Evolutionary conservation across 208 protist species (phyloP).

Genomic region (Vickermania ingenoplastis): DNA sequence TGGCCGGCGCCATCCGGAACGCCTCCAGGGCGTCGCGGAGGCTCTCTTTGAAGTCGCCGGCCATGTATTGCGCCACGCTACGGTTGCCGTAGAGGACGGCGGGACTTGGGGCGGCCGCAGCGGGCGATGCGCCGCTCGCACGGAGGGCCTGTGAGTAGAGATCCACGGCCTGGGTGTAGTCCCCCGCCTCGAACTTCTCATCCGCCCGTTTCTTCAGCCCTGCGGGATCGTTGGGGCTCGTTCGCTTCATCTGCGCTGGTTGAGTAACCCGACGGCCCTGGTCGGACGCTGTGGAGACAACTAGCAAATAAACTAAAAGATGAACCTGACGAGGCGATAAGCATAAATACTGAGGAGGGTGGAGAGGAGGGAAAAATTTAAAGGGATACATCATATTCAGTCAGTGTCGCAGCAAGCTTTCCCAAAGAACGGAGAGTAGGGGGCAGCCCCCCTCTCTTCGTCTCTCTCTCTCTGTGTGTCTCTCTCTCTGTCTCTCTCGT

Average conservation of each 20-base stretch:
- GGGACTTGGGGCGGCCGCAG: conserved; percentile 40
- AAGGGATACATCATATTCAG: too few species aligned
- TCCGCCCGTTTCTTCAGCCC: conserved; percentile 49
- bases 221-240: too few species aligned
- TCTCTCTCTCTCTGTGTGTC: too few species aligned
- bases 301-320: conserved; percentile 2
- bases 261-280: too few species aligned
- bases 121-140: conserved; percentile 30
- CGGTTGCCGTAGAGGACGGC: conserved; percentile 79
- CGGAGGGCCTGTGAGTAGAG: conserved; percentile 79
- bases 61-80: conserved; percentile 85
- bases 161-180: conserved; percentile 79
- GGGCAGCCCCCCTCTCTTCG: too few species aligned
- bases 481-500: too few species aligned
- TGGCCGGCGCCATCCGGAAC: conserved; percentile 56
- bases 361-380: background rate
- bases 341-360: background rate
- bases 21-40: conserved; percentile 74
- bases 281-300: too few species aligned
- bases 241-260: too few species aligned
- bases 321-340: background rate
- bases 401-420: too few species aligned
- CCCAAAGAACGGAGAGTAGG: too few species aligned
- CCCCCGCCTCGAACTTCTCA: conserved; percentile 60
- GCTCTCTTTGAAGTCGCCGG: conserved; percentile 64